Conservation (phyloP, 2,329 filamentous ascomycete species). For the Pseudogymnoascus sp. region DNA sequence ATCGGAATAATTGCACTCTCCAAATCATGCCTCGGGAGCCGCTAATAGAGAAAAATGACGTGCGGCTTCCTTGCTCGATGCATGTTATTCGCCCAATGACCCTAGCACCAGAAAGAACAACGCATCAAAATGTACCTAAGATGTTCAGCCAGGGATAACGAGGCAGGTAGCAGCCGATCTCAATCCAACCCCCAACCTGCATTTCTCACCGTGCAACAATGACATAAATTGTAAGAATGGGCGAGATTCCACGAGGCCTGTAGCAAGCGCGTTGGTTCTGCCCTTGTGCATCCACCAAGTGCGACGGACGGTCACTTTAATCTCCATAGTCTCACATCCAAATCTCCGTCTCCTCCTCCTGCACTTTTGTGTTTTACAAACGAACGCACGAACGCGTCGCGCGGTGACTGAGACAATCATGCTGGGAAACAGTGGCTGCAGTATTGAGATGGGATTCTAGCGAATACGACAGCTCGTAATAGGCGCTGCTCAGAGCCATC, state of each 20-base stretch:
- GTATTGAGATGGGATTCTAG: background rate
- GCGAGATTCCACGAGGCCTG: background rate
- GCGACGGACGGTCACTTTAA: conserved; percentile 4
- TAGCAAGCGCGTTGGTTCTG: background rate
- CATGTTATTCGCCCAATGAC: background rate
- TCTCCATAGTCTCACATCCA: conserved; percentile 9
- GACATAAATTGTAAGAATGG: conserved; percentile 7
- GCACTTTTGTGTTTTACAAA: conserved; percentile 5
- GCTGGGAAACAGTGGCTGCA: background rate
- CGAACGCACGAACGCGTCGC: conserved; percentile 6
- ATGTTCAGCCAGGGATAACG: background rate
- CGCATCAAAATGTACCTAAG: conserved; percentile 8
- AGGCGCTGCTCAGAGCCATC: background rate
- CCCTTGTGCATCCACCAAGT: background rate
- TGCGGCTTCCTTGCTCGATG: background rate
- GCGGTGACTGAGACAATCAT: conserved; percentile 7
- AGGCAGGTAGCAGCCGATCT: background rate
- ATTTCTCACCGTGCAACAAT: conserved; percentile 5
- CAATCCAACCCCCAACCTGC: conserved; percentile 1
- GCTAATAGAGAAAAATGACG: background rate
- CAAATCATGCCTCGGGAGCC: background rate
- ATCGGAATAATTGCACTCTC: background rate
- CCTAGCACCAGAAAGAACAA: conserved; percentile 8
- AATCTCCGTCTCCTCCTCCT: background rate
- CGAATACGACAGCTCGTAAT: background rate